phyloP scores from a whole-genome alignment of 139 green algal species.

The Tetratostichococcus sp. region DNA sequence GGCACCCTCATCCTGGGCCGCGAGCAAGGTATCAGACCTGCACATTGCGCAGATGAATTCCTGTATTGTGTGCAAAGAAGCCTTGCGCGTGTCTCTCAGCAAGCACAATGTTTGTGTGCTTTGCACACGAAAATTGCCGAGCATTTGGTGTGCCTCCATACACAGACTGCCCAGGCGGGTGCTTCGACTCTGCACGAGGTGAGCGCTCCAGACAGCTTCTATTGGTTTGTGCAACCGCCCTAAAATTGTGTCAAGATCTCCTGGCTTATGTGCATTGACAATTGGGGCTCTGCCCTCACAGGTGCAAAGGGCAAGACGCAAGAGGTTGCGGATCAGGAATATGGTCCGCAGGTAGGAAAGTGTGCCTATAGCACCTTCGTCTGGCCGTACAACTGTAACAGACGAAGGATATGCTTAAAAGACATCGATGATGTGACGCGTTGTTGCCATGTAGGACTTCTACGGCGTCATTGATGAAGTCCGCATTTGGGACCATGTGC shows the following conservation, averaged over 20 bases:
- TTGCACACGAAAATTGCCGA: too few species aligned
- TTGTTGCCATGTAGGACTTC: slow-evolving; percentile 72
- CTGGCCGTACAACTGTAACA: not conserved
- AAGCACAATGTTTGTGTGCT: too few species aligned
- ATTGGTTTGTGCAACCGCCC: not conserved
- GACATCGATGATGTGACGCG: too few species aligned
- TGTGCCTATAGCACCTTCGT: slow-evolving; percentile 23
- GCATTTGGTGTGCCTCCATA: too few species aligned
- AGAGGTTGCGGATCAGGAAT: slow-evolving; percentile 51
- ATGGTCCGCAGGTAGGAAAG: slow-evolving; percentile 45
- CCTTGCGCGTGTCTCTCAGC: too few species aligned
- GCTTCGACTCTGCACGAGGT: slow-evolving; percentile 68
- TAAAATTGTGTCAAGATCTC: too few species aligned
- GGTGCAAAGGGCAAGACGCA: slow-evolving; percentile 53
- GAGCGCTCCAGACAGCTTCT: not conserved
- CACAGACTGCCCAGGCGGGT: slow-evolving; percentile 73
- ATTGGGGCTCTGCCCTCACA: too few species aligned
- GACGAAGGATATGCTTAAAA: not conserved
- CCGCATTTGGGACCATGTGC: slow-evolving; percentile 69
- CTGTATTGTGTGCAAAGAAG: not conserved
- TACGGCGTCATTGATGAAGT: slow-evolving; percentile 78
- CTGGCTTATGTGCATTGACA: too few species aligned
- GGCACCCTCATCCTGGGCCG: slow-evolving; percentile 82
- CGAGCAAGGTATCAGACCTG: slow-evolving; percentile 57
- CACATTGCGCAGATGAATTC: not conserved